phyloP scores from a whole-genome alignment of 2,329 filamentous ascomycete species.

The Scytalidium lignicola region DNA sequence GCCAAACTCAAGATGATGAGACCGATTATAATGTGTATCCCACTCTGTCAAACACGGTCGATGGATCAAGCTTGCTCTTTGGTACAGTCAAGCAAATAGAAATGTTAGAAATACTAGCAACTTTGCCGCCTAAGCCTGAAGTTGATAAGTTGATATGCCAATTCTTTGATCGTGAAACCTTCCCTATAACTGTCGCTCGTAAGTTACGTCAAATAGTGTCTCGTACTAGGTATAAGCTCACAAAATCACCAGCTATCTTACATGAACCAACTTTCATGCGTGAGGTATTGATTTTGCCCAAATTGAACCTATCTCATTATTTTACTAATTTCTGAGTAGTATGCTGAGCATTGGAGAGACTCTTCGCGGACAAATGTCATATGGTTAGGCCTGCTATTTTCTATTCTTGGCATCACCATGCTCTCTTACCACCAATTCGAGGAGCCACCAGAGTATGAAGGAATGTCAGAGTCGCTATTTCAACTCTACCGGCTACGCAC shows the following conservation, averaged over 20 bases:
- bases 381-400: constrained; percentile 74
- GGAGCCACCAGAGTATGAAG: constrained; percentile 70
- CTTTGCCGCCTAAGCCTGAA: constrained; percentile 21
- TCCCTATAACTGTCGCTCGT: constrained; percentile 22
- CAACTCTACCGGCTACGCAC: constrained; percentile 63
- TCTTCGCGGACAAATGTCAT: constrained; percentile 66
- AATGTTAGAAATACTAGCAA: constrained; percentile 21
- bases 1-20: constrained; percentile 13
- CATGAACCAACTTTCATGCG: constrained; percentile 80
- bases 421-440: constrained; percentile 70
- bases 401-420: constrained; percentile 69
- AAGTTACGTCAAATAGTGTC: constrained; percentile 7
- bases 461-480: constrained; percentile 46
- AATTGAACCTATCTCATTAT: constrained; percentile 65
- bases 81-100: constrained; percentile 19
- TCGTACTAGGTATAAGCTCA: neutral
- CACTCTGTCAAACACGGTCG: neutral
- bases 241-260: constrained; percentile 51
- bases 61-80: constrained; percentile 22
- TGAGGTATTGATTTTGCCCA: constrained; percentile 49
- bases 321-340: constrained; percentile 36
- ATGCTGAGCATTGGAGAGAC: constrained; percentile 55
- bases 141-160: constrained; percentile 18
- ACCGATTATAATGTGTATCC: neutral
- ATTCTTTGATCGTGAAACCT: constrained; percentile 24